Base-by-base conservation (phyloP, 192 early-diverging fungal species). In the Thamnidium elegans region DNA sequence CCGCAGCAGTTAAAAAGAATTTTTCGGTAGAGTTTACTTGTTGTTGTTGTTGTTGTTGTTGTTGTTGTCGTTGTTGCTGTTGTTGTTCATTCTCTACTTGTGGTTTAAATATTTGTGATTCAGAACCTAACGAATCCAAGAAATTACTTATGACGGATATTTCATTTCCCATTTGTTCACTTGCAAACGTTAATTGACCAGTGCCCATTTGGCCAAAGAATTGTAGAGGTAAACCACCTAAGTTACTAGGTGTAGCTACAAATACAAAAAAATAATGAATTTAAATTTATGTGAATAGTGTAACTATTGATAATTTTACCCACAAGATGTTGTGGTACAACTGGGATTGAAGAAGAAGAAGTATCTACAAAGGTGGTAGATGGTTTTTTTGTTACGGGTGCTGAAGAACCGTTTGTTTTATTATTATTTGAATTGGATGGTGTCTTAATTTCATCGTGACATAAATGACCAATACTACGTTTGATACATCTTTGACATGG, bases 401-500 rank as follows among this genome's bases (percentile, higher is more conserved):
- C 36, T 39, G 36, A 39, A 9, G 36, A 39, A 39, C 36, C 36
- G 5, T 39, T 39, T 6, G 36, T 9, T 39, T 58, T 58, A 15
- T 19, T 58, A 19, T 26, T 58, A 19, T 26, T 58, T 39, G 36
- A 1, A 39, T 39, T 39, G 36, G 36, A 39, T 39, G 36, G 36
- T 9, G 36, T 39, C 55, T 84, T 87, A 6, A 84, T 84, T 66
- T 93, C 93, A 69, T 98, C 92, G 32, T 88, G 91, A 77, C 96
- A 98, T 23, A 94, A 71, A 63, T 95, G 90, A 13, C 87, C 88
- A 70, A 98, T 96, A 66, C 89, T 90, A 44, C 96, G 87, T 71
- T 95, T 94, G 59, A 95, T 91, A 66, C 95, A 97, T 55, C 95
- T 87, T 75, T 92, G 90, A 74, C 95, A 97, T 23, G 95, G 95